Percentiles rank a stretch among this genome's conserved stretches.
Conservation (phyloP, 495 filamentous ascomycete genomes). For the Choiromyces venosus region DNA sequence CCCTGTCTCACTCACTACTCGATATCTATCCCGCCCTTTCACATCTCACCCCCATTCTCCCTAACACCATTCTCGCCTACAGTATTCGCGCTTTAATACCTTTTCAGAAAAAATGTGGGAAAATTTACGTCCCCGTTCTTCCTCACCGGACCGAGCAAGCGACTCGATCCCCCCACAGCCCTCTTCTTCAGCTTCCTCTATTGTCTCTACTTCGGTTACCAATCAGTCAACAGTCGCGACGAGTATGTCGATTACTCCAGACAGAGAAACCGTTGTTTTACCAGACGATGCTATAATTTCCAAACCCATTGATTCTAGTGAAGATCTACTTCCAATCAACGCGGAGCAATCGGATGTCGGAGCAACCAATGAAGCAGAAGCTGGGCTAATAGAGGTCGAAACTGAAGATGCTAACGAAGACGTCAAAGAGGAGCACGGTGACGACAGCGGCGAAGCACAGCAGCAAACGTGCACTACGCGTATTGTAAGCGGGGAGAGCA, state of each 20-base stretch:
- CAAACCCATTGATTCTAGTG: background rate
- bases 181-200: constrained; percentile 30
- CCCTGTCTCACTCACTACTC: constrained; percentile 19
- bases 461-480: constrained; percentile 37
- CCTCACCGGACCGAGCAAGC: constrained; percentile 22
- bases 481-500: constrained; percentile 18
- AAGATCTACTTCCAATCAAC: background rate
- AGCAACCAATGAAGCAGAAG: constrained; percentile 15
- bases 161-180: constrained; percentile 30
- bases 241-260: constrained; percentile 33
- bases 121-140: constrained; percentile 19
- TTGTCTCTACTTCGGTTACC: constrained; percentile 35
- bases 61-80: constrained; percentile 21
- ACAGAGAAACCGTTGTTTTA: constrained; percentile 16
- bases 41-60: constrained; percentile 34
- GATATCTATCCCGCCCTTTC: constrained; percentile 29
- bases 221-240: constrained; percentile 37
- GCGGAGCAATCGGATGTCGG: constrained; percentile 11
- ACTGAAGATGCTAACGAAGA: constrained; percentile 16
- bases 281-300: background rate
- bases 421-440: constrained; percentile 15
- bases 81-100: constrained; percentile 5
- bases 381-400: constrained; percentile 17
- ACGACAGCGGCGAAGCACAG: constrained; percentile 23
- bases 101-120: constrained; percentile 27